These are phyloP conservation scores for Cladorrhinum sp. DNA, from an alignment of 2,329 filamentous ascomycete genomes.

Conservation along the genomic window DNA sequence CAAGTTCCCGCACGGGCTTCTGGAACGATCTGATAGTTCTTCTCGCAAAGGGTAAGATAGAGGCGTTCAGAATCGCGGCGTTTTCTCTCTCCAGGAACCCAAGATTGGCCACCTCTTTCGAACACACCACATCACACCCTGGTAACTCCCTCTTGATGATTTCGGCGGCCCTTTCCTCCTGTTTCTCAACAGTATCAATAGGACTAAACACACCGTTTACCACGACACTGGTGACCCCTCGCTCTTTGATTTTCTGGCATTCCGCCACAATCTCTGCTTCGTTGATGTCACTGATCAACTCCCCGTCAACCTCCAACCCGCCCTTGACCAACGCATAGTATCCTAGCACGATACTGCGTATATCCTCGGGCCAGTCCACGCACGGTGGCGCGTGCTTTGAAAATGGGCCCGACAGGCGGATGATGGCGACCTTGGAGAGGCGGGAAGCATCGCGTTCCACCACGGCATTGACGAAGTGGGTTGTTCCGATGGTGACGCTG, in stretches of 20 bases:
- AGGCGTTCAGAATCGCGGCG: slow-evolving; percentile 61
- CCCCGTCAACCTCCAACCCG: slow-evolving; percentile 51
- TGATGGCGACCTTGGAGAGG: slow-evolving; percentile 49
- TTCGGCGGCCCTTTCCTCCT: slow-evolving; percentile 47
- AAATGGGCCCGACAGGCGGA: slow-evolving; percentile 54
- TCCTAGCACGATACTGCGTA: slow-evolving; percentile 46
- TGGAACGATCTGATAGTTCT: slow-evolving; percentile 56
- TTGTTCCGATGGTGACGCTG: slow-evolving; percentile 53
- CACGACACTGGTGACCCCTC: slow-evolving; percentile 47
- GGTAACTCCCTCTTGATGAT: slow-evolving; percentile 42
- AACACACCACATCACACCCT: slow-evolving; percentile 46
- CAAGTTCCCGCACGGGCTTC: slow-evolving; percentile 47
- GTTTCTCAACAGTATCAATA: slow-evolving; percentile 46
- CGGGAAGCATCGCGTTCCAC: slow-evolving; percentile 50
- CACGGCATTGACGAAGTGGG: slow-evolving; percentile 59
- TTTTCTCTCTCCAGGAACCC: slow-evolving; percentile 62
- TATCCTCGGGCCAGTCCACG: slow-evolving; percentile 50
- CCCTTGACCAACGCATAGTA: slow-evolving; percentile 46
- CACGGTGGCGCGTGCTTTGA: slow-evolving; percentile 49
- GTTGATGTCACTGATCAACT: slow-evolving; percentile 44
- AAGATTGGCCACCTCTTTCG: slow-evolving; percentile 50
- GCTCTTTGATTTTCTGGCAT: slow-evolving; percentile 37
- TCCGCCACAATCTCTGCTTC: slow-evolving; percentile 39
- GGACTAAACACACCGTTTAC: slow-evolving; percentile 52
- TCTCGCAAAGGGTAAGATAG: slow-evolving; percentile 56